A percentile compares a stretch with the other conserved stretches of the same genome.
Evolutionary conservation across 192 early-diverging fungal species (phyloP).

Genomic region (Backusella westeae): DNA sequence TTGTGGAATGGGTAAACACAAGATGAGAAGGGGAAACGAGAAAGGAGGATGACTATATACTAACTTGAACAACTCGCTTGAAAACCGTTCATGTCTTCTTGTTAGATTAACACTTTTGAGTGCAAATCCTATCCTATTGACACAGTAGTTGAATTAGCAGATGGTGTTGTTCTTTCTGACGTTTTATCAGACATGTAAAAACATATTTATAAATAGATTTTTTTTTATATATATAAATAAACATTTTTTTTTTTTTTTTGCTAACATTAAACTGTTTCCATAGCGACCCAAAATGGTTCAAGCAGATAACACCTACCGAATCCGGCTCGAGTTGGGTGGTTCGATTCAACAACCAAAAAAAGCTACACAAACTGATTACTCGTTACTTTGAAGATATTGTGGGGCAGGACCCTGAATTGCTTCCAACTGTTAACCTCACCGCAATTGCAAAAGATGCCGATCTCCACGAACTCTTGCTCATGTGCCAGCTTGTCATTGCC

Average conservation of each 20-base stretch:
- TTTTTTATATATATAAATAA: background rate
- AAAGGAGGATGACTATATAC: background rate
- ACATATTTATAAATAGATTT: background rate
- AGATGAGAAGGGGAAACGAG: background rate
- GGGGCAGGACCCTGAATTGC: slow-evolving; percentile 61
- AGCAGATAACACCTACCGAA: slow-evolving; percentile 61
- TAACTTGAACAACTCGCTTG: background rate
- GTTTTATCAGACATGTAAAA: slow-evolving; percentile 81
- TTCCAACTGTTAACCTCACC: slow-evolving; percentile 70
- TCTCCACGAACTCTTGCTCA: slow-evolving; percentile 67
- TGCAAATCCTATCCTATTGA: slow-evolving; percentile 47
- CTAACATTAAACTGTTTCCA: background rate
- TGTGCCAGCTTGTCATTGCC: slow-evolving; percentile 84
- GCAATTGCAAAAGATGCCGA: slow-evolving; percentile 85
- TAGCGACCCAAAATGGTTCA: slow-evolving; percentile 94
- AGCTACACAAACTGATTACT: slow-evolving; percentile 80
- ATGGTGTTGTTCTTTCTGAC: slow-evolving; percentile 80
- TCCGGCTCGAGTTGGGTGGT: slow-evolving; percentile 91
- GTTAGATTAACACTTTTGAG: slow-evolving; percentile 67
- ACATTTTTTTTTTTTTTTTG: too few species aligned
- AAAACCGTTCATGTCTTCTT: too few species aligned
- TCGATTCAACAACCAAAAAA: slow-evolving; percentile 91
- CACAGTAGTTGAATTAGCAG: slow-evolving; percentile 69
- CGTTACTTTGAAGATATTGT: slow-evolving; percentile 88
- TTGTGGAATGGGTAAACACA: slow-evolving; percentile 42